Evolutionary conservation across 495 filamentous ascomycete genomes (phyloP), one percentile per base, ranked within the genome.

Genomic region (Penicillium simplicissimum): DNA sequence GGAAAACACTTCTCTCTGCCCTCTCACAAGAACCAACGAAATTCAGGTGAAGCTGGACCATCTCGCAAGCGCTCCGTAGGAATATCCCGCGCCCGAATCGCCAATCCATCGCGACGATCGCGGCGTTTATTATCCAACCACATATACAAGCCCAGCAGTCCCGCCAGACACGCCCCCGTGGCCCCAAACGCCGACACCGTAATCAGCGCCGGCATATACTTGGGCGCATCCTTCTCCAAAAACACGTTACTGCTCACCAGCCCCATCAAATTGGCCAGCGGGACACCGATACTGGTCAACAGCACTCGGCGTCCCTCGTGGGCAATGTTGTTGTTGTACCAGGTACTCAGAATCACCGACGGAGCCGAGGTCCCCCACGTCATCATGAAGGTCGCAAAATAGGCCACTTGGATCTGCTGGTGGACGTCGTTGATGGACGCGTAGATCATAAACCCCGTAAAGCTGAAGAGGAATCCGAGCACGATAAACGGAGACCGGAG

Each of bases 331-430:
- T 93, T 93, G 64, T 89, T 90, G 70, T 89, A 89, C 88, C 85
- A 87, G 23, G 70, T 72, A 48, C 77, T 76, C 21, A 82, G 64
- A n/a, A 82, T 64, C 4, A 82, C 79, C 1, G 77, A 80, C 1
- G 79, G 81, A 1, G 79, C 80, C 7, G 73, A 80, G 1, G 81
- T 82, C 10, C 80, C 80, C 69, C 88, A 91, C n/a, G 85, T 87
- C 87, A 92, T 90, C 87, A 91, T 89, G 67, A 91, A 92, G 14
- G 80, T 84, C 14, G 88, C 87, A 54, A 88, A 91, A 58, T 92
- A 92, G 4, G 88, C 88, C 4, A 91, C 78, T 43, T 83, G 76
- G 8, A 84, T 69, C 34, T 87, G 70, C 0, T 71, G 40, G 52
- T 82, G 65, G 5, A 88, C 87, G 55, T 76, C 70, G 47, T 75